phyloP scores from a whole-genome alignment of 164 flowering plant genomes.

The Taxillus chinensis region DNA sequence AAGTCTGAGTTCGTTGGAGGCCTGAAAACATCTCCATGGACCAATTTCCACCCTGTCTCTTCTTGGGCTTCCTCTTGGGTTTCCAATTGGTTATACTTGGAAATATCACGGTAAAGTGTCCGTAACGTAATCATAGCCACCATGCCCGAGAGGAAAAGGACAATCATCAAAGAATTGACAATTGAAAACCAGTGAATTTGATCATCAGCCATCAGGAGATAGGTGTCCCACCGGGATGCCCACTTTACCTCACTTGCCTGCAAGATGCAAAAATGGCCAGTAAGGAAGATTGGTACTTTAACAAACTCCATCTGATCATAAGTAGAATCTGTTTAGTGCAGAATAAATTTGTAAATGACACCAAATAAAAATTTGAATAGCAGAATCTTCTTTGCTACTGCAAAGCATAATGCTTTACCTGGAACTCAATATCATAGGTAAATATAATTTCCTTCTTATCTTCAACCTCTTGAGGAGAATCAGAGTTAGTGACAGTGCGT shows the following conservation, averaged over 20 bases:
- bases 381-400: neutral
- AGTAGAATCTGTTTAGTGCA: neutral
- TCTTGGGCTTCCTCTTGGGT: slow-evolving; percentile 95
- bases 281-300: too few species aligned
- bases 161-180: slow-evolving; percentile 84
- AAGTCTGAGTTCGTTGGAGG: slow-evolving; percentile 68
- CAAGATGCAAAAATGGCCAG: neutral
- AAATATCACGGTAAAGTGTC: slow-evolving; percentile 82
- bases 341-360: too few species aligned
- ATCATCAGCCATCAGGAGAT: slow-evolving; percentile 77
- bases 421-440: slow-evolving; percentile 81
- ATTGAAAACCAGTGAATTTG: slow-evolving; percentile 90
- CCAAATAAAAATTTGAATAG: too few species aligned
- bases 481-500: slow-evolving; percentile 47
- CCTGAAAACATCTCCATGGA: slow-evolving; percentile 94
- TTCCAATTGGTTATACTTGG: slow-evolving; percentile 81
- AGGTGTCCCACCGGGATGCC: slow-evolving; percentile 93
- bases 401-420: slow-evolving; percentile 27
- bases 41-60: slow-evolving; percentile 92
- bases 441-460: slow-evolving; percentile 72
- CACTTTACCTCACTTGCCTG: slow-evolving; percentile 75
- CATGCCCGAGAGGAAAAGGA: slow-evolving; percentile 87
- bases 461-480: slow-evolving; percentile 79
- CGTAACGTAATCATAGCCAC: slow-evolving; percentile 90
- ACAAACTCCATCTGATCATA: too few species aligned